Base-by-base conservation (phyloP, 208 protist genomes). In the Acanthamoeba quina region DNA sequence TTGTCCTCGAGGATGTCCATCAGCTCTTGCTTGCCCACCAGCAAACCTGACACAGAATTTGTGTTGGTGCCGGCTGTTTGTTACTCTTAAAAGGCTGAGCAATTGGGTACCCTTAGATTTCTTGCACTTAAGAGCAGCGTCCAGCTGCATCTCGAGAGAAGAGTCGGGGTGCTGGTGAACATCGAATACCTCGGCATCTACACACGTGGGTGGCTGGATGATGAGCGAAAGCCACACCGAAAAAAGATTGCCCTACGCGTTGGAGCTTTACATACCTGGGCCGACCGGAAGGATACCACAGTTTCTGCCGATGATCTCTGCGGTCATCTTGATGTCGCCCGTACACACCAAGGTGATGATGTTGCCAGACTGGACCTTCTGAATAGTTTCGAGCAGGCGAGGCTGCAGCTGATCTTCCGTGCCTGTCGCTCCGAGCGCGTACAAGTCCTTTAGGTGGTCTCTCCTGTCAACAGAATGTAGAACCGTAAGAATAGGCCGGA, bases 311-410 rank as follows among this genome's bases (percentile, higher is more conserved):
- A 93, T 93, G 52, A 83, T 93, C 44, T 93, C 90, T 6, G 90
- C 90, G 24, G 90, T 93, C 49, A 93, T 62, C 90, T 93, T 93
- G 49, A 93, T 93, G 44, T 93, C 90, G n/a, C 90, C 90, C 5
- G 90, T 93, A 31, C 90, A 93, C 31, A 93, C 56, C 26, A 93
- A 29, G 9, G 90, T 93, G 90, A 93, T 93, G 68, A 93, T 93
- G 26, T 93, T 56, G 62, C 86, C 86, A 11, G 62, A 78, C 49
- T 93, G 90, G 17, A 93, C 41, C 54, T 78, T 93, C 19, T 83
- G 44, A 29, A 93, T 93, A 13, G 90, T 93, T 19, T 83, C 68
- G 5, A 68, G 29, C n/a, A 93, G 90, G 21, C 70, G 70, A 44
- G 90, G 90, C 49, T 93, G 90, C 72, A 93, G 21, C 47, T 93